These are phyloP conservation scores for Rosa lucieae DNA, from an alignment of 306 rosid genomes.

Conservation along the genomic window DNA sequence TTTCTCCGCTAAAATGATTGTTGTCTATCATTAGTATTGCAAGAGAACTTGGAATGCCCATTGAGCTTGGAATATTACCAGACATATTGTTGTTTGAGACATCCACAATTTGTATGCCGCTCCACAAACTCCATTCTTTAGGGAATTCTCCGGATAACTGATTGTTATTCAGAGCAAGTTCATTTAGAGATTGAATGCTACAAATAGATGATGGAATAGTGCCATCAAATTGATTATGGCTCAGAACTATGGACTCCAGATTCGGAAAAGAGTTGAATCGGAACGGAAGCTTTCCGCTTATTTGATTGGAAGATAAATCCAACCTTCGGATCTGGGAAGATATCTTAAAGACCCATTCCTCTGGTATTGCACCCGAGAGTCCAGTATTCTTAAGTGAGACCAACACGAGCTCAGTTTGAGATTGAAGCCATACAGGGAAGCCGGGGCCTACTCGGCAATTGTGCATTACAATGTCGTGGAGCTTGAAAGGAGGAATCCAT, in stretches of 20 bases:
- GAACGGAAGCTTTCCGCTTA: background rate
- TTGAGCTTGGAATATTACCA: background rate
- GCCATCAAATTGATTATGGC: background rate
- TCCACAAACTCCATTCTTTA: background rate
- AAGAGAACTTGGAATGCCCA: background rate
- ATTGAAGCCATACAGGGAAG: no score
- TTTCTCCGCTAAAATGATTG: background rate
- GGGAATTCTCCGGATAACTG: background rate
- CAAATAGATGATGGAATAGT: background rate
- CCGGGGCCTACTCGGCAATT: no score
- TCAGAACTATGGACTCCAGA: background rate
- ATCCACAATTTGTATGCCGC: background rate
- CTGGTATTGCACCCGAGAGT: background rate
- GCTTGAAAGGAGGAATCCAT: slow-evolving; percentile 25
- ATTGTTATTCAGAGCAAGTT: background rate
- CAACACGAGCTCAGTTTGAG: no score
- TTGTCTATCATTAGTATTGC: background rate
- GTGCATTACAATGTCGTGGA: background rate
- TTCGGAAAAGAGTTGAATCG: background rate
- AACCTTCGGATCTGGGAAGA: background rate
- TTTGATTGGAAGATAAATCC: background rate
- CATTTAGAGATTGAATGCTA: background rate
- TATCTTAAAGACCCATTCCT: background rate
- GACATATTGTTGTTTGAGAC: slow-evolving; percentile 3
- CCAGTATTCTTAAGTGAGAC: no score